A percentile compares a stretch with the other conserved stretches of the same genome.
Evolutionary conservation across 805 yeast genomes (phyloP).

Genomic region (Yarrowia deformans): DNA sequence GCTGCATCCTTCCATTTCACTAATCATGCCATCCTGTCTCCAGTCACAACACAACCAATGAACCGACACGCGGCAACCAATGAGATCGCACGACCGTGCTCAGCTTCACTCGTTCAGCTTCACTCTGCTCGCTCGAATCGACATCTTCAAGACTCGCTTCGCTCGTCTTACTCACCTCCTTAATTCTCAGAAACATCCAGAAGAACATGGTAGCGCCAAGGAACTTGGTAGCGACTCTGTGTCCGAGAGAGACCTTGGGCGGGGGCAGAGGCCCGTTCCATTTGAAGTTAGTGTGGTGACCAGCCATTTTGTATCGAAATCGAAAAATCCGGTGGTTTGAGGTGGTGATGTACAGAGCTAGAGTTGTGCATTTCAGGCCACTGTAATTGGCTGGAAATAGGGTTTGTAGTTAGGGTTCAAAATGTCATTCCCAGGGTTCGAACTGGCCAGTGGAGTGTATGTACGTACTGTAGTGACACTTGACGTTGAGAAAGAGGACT

Average conservation of each 20-base stretch:
- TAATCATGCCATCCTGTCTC: neutral
- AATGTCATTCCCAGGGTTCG: conserved; percentile 1
- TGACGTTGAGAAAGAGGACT: too few species aligned
- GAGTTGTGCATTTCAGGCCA: conserved; percentile 14
- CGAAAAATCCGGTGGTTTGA: conserved; percentile 18
- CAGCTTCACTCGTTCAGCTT: too few species aligned
- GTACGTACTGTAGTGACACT: too few species aligned
- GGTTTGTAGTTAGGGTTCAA: neutral
- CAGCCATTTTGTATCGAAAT: conserved; percentile 42
- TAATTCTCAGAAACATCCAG: conserved; percentile 82
- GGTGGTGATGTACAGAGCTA: conserved; percentile 32
- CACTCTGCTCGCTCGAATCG: too few species aligned
- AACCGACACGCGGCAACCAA: too few species aligned
- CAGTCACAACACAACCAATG: too few species aligned
- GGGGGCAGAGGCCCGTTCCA: conserved; percentile 65
- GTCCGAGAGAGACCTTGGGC: conserved; percentile 68
- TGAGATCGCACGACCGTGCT: too few species aligned
- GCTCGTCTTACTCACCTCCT: conserved; percentile 56
- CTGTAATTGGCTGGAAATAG: conserved; percentile 28
- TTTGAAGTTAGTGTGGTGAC: conserved; percentile 47
- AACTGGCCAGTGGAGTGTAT: neutral
- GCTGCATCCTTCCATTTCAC: neutral
- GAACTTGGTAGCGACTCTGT: conserved; percentile 66
- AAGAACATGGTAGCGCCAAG: conserved; percentile 91
- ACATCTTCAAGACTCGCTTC: too few species aligned